Conservation (phyloP, 345 rosid genomes). For the Sapria himalayana region DNA sequence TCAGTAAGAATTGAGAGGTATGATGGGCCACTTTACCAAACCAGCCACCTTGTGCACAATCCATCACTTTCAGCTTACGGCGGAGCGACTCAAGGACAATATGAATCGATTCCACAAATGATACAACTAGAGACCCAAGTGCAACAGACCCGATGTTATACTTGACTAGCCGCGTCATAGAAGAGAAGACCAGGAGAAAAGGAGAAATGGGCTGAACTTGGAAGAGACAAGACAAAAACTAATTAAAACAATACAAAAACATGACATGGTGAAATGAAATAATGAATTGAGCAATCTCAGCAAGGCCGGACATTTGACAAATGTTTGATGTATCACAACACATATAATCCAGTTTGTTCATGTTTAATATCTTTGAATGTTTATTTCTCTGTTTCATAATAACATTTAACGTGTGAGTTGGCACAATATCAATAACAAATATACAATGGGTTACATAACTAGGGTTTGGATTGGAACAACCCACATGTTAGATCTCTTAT, state of each 20-base stretch:
- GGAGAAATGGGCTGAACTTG: conserved; percentile 66
- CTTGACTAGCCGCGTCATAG: conserved; percentile 72
- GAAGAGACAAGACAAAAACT: conserved; percentile 4
- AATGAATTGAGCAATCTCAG: background rate
- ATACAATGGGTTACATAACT: too few relatives aligned
- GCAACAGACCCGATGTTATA: conserved; percentile 90
- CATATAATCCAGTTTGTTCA: too few relatives aligned
- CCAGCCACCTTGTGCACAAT: conserved; percentile 38
- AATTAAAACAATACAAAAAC: background rate
- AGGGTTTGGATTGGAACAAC: too few relatives aligned
- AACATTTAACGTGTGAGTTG: too few relatives aligned
- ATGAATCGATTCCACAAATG: conserved; percentile 81
- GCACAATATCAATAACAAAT: too few relatives aligned
- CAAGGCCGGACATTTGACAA: too few relatives aligned
- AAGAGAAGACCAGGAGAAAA: conserved; percentile 86
- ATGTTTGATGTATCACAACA: too few relatives aligned
- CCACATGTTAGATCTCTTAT: too few relatives aligned
- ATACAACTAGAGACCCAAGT: conserved; percentile 71
- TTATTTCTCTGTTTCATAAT: too few relatives aligned
- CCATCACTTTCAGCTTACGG: conserved; percentile 40
- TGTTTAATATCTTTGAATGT: too few relatives aligned
- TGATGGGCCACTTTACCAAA: conserved; percentile 32
- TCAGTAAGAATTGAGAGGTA: conserved; percentile 39
- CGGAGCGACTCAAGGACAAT: conserved; percentile 81
- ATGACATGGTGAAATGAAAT: background rate